Evolutionary conservation across 2,329 filamentous ascomycete species (phyloP).

Genomic region (Ophiosphaerella narmari): DNA sequence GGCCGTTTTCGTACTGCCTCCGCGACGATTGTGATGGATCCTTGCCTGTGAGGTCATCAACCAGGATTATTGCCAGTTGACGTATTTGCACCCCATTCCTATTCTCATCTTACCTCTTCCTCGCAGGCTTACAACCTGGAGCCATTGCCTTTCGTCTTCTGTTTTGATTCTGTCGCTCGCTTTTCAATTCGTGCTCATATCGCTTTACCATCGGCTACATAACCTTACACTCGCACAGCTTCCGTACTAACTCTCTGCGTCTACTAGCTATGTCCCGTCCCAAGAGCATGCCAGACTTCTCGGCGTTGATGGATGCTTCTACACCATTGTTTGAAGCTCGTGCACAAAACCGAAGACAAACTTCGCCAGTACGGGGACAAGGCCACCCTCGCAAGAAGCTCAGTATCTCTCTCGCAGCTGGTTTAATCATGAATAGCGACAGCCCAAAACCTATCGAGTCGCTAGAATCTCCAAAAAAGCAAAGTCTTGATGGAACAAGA

Average conservation of each 20-base stretch:
- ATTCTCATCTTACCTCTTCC: constrained; percentile 14
- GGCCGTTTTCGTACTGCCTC: constrained; percentile 1
- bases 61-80: constrained; percentile 34
- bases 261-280: constrained; percentile 31
- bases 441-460: constrained; percentile 13
- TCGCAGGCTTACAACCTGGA: neutral
- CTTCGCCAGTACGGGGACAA: constrained; percentile 26
- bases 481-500: constrained; percentile 12
- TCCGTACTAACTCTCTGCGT: neutral
- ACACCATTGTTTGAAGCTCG: constrained; percentile 30
- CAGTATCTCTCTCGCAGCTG: constrained; percentile 42
- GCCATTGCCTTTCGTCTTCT: neutral
- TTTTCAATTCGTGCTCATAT: neutral
- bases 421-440: constrained; percentile 41
- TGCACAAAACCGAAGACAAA: constrained; percentile 23
- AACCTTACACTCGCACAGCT: neutral
- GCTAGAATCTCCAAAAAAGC: constrained; percentile 21
- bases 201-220: neutral
- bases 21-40: constrained; percentile 7
- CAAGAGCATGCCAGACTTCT: constrained; percentile 44
- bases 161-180: neutral
- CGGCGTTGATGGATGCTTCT: constrained; percentile 35
- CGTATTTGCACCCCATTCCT: constrained; percentile 17
- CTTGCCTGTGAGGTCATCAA: constrained; percentile 42
- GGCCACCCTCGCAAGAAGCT: constrained; percentile 35